These are phyloP conservation scores for Schizophyllum amplum DNA, from an alignment of 1,284 basidiomycete species.

Conservation along the genomic window DNA sequence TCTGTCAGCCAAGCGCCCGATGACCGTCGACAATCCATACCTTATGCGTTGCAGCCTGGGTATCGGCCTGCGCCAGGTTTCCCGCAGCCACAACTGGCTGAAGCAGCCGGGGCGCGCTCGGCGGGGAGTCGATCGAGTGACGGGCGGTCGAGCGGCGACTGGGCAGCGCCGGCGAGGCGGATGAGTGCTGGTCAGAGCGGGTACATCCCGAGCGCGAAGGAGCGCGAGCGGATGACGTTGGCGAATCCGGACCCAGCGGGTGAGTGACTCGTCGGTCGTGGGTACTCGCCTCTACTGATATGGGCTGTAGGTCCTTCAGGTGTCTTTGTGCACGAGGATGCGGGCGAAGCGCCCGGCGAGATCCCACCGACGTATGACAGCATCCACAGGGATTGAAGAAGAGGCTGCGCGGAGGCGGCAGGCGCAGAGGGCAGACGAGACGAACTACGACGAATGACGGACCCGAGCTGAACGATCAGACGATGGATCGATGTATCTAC, in stretches of 20 bases:
- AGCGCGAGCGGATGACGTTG: not conserved
- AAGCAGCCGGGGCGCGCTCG: not conserved
- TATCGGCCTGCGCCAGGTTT: not conserved
- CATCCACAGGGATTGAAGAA: slow-evolving; percentile 3
- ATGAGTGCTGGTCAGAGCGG: not conserved
- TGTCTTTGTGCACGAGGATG: slow-evolving; percentile 16
- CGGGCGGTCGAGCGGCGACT: not conserved
- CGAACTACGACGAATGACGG: not conserved
- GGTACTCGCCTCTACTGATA: slow-evolving; percentile 3
- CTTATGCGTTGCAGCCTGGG: not conserved
- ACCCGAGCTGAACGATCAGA: not conserved
- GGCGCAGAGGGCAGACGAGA: no score
- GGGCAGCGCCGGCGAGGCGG: not conserved
- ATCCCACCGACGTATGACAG: slow-evolving; percentile 19
- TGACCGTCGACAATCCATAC: not conserved
- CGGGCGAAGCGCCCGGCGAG: slow-evolving; percentile 12
- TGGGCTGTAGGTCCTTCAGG: not conserved
- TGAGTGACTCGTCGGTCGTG: not conserved
- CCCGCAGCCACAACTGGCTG: not conserved
- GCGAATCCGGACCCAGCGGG: not conserved
- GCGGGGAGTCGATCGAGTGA: not conserved
- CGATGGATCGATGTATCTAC: not conserved
- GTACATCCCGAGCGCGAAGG: not conserved
- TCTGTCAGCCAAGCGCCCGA: not conserved
- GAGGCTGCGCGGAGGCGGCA: not conserved